Percentiles rank a stretch among this genome's conserved stretches.
These are phyloP conservation scores for Ilex aquifolium DNA, from an alignment of 257 asterid species.

Conservation along the genomic window DNA sequence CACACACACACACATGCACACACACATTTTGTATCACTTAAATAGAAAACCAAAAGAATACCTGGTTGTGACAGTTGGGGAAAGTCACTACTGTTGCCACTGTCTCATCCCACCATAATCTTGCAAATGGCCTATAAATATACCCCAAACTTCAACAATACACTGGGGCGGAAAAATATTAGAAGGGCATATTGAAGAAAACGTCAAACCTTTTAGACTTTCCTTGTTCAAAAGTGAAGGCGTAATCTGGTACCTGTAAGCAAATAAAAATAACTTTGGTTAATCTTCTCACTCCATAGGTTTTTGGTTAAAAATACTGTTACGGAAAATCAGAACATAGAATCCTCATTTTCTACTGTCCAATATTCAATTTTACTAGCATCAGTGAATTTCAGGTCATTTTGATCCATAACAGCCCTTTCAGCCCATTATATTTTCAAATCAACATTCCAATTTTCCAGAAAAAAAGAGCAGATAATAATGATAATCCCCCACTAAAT, in stretches of 20 bases:
- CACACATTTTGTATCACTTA: neutral
- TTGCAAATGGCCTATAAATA: slow-evolving; percentile 47
- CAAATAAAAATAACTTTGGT: neutral
- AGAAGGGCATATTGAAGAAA: slow-evolving; percentile 2
- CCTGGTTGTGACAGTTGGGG: slow-evolving; percentile 41
- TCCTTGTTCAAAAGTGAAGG: slow-evolving; percentile 46
- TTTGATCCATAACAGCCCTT: too few relatives aligned
- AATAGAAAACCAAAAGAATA: slow-evolving; percentile 3
- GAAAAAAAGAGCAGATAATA: too few relatives aligned
- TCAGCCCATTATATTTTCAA: too few relatives aligned
- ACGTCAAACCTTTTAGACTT: slow-evolving; percentile 45
- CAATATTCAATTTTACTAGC: too few relatives aligned
- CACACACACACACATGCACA: too few relatives aligned
- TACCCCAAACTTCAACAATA: slow-evolving; percentile 1
- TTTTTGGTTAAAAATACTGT: too few relatives aligned
- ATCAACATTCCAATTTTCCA: too few relatives aligned
- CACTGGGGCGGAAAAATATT: neutral
- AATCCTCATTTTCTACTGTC: too few relatives aligned
- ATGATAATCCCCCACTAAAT: too few relatives aligned
- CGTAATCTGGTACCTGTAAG: slow-evolving; percentile 49
- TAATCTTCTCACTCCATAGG: neutral
- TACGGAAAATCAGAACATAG: too few relatives aligned
- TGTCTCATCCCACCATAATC: slow-evolving; percentile 96
- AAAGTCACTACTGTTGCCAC: slow-evolving; percentile 70
- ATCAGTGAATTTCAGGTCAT: too few relatives aligned